phyloP scores from a whole-genome alignment of 73 alveolate species.

The Uronychia binucleata region DNA sequence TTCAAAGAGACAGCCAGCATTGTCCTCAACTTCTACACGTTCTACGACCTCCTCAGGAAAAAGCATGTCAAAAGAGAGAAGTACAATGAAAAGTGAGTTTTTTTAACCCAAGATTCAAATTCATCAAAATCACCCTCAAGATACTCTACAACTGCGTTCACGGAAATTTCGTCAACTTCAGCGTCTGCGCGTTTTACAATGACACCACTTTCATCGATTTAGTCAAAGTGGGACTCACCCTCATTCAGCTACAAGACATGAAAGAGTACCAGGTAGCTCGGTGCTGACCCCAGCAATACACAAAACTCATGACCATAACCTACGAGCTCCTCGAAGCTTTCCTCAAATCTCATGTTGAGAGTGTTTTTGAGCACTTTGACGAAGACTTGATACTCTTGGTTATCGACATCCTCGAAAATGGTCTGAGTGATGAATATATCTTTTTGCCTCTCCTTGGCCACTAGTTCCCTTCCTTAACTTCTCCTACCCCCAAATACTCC shows the following conservation, averaged over 20 bases:
- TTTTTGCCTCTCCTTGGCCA: constrained; percentile 1
- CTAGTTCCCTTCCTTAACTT: constrained; percentile 17
- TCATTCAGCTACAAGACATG: constrained; percentile 4
- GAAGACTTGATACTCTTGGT: constrained; percentile 18
- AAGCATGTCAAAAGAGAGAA: constrained; percentile 38
- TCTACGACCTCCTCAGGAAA: constrained; percentile 6
- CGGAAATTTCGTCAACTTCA: constrained; percentile 55
- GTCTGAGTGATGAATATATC: constrained; percentile 37
- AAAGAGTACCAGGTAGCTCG: constrained; percentile 19
- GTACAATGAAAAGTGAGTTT: constrained; percentile 47
- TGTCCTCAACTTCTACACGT: constrained; percentile 25
- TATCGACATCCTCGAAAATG: constrained; percentile 22
- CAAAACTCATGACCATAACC: constrained; percentile 3
- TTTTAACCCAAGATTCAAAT: too few species aligned
- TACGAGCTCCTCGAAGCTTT: constrained; percentile 35
- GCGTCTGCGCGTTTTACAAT: constrained; percentile 48
- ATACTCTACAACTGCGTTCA: constrained; percentile 35
- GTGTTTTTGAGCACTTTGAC: constrained; percentile 42
- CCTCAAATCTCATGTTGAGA: constrained; percentile 42
- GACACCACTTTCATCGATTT: constrained; percentile 49
- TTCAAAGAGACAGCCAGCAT: constrained; percentile 54
- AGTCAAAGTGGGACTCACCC: constrained; percentile 10
- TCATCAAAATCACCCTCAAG: constrained; percentile 11
- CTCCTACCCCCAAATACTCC: constrained; percentile 8
- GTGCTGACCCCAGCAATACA: neutral